Conservation (phyloP, 2,329 filamentous ascomycete genomes). For the Talaromyces sp. region DNA sequence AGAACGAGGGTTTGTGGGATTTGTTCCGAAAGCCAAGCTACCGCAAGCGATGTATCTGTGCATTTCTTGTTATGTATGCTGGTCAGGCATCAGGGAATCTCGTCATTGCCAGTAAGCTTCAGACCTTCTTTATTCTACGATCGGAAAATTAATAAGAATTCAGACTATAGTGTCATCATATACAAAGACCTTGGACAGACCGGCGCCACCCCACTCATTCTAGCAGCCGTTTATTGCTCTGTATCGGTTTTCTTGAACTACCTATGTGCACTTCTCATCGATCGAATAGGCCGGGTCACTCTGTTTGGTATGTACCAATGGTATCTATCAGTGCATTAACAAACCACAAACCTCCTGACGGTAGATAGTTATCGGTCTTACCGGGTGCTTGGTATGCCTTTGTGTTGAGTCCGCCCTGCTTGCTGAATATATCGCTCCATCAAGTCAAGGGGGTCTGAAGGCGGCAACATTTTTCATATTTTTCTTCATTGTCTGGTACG, state of each 20-base stretch:
- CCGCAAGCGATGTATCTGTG: not conserved
- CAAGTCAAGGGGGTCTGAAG: not conserved
- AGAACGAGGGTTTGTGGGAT: not conserved
- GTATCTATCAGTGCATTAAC: not conserved
- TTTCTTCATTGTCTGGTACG: not conserved
- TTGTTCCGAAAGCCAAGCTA: not conserved
- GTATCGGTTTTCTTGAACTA: not conserved
- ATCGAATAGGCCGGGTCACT: not conserved
- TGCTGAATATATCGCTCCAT: not conserved
- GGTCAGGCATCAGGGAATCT: not conserved
- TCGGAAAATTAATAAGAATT: not conserved
- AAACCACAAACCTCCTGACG: not conserved
- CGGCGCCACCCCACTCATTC: not conserved
- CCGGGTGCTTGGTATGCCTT: not conserved
- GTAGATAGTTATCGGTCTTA: not conserved
- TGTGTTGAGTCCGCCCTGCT: not conserved
- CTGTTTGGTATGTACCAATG: not conserved
- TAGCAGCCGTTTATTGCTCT: not conserved
- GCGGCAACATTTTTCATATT: not conserved
- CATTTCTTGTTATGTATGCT: not conserved
- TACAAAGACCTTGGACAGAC: not conserved
- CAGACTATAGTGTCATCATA: not conserved
- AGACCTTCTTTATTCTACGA: not conserved
- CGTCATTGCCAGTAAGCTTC: not conserved
- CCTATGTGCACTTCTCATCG: not conserved